Conservation (phyloP, 352 stramenopile genomes). For the Blastocystis sp. region DNA sequence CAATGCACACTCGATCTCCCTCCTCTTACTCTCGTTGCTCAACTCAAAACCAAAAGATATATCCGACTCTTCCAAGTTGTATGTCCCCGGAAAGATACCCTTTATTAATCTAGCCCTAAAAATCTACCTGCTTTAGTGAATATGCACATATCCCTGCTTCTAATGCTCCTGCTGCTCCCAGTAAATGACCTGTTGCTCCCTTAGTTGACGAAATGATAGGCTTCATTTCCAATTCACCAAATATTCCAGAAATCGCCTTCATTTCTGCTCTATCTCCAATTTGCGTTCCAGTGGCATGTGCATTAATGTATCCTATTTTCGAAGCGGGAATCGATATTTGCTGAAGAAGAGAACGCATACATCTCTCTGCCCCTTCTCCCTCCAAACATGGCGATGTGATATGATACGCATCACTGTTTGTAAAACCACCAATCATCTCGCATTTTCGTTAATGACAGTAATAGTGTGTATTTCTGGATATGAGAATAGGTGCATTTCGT, state of each 20-base stretch:
- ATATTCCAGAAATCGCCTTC: slow-evolving; percentile 79
- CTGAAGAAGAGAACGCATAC: slow-evolving; percentile 82
- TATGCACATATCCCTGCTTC: slow-evolving; percentile 72
- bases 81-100: slow-evolving; percentile 82
- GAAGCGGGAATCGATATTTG: slow-evolving; percentile 73
- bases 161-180: slow-evolving; percentile 88
- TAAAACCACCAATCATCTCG: neutral
- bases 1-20: slow-evolving; percentile 73
- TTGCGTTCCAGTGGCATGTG: slow-evolving; percentile 93
- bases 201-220: slow-evolving; percentile 77
- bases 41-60: slow-evolving; percentile 68
- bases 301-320: slow-evolving; percentile 92
- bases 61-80: slow-evolving; percentile 80
- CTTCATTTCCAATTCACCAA: slow-evolving; percentile 68
- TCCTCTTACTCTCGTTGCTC: slow-evolving; percentile 69
- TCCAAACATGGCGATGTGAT: slow-evolving; percentile 72
- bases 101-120: slow-evolving; percentile 86
- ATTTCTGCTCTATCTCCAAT: slow-evolving; percentile 89
- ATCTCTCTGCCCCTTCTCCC: slow-evolving; percentile 70
- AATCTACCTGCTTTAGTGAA: slow-evolving; percentile 67
- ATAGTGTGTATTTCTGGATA: slow-evolving; percentile 71
- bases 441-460: slow-evolving; percentile 7
- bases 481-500: slow-evolving; percentile 72
- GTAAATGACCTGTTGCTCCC: slow-evolving; percentile 79
- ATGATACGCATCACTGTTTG: slow-evolving; percentile 85